phyloP scores from a whole-genome alignment of 2,329 filamentous ascomycete genomes.

The Ascocoryne sarcoides region DNA sequence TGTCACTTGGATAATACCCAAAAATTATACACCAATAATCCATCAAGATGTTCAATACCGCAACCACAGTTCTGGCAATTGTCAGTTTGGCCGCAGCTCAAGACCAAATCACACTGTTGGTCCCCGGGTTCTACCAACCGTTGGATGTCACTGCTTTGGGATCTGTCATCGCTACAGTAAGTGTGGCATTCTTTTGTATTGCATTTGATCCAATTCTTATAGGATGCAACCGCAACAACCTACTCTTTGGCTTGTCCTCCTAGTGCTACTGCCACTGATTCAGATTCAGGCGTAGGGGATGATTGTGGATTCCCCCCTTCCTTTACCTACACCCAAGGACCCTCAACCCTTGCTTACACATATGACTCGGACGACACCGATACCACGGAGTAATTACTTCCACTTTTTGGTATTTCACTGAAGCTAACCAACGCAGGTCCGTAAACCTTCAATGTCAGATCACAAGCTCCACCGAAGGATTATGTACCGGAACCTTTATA shows the following conservation, averaged over 20 bases:
- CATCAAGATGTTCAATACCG: background rate
- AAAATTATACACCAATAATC: too few relatives aligned
- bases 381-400: background rate
- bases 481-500: background rate
- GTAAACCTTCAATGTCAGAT: background rate
- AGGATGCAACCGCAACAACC: constrained; percentile 14
- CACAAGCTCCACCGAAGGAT: background rate
- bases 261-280: background rate
- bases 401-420: background rate
- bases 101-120: background rate
- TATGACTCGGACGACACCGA: background rate
- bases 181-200: background rate
- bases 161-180: background rate
- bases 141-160: background rate
- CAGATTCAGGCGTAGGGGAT: background rate
- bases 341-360: constrained; percentile 15
- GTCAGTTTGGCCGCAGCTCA: background rate
- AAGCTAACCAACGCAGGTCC: background rate
- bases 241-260: constrained; percentile 11
- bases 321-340: constrained; percentile 21
- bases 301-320: constrained; percentile 14
- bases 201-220: background rate
- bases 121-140: background rate
- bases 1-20: too few relatives aligned
- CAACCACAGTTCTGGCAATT: background rate